Base-by-base conservation (phyloP, 1,284 basidiomycete species). In the Limonomyces culmigenus region DNA sequence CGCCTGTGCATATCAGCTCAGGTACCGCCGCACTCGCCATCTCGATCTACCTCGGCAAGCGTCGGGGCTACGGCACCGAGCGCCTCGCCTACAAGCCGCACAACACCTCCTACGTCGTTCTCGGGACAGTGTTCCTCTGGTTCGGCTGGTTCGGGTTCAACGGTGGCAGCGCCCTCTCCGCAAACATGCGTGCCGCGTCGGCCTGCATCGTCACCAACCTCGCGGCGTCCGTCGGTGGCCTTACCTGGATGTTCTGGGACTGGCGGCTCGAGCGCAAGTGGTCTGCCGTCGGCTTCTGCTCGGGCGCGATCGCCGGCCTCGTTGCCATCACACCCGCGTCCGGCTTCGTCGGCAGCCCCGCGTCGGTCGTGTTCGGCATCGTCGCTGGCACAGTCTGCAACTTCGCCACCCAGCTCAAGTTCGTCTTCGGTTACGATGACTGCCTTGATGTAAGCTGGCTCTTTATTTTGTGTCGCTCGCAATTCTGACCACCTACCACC, bases 131-230 rank as follows among this genome's bases (percentile, higher is more conserved):
- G 11, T 75, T 97, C 58, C 83, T 97, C 39, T 97, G 91, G 92
- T 91, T 95, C 49, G 92, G 91, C n/a, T 96, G 92, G 92, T 89
- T 92, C 50, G 91, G 81, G 6, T 79, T 76, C 67, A 92, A 92
- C 59, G 88, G 88, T 30, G 85, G 85, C 27, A 80, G 74, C 12
- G 85, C 86, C 6, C 65, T 88, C 41, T 68, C 72, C 21, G 88
- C 88, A 44, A 93, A 93, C 62, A 61, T 95, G 36, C 74, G 89
- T 40, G 91, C 88, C 1, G 72, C 80, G 27, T 74, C 85, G 58
- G 89, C 91, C 14, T 87, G 84, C 59, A 81, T 92, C 43, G 86
- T 93, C 42, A 98, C 92, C 48, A 95, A 96, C 62, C 55, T 91
- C 32, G 76, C 87, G 1, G 87, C 87, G 2, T 73, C 72, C 39